Conservation (phyloP, 2,329 filamentous ascomycete genomes). For the Blumeriella jaapii region DNA sequence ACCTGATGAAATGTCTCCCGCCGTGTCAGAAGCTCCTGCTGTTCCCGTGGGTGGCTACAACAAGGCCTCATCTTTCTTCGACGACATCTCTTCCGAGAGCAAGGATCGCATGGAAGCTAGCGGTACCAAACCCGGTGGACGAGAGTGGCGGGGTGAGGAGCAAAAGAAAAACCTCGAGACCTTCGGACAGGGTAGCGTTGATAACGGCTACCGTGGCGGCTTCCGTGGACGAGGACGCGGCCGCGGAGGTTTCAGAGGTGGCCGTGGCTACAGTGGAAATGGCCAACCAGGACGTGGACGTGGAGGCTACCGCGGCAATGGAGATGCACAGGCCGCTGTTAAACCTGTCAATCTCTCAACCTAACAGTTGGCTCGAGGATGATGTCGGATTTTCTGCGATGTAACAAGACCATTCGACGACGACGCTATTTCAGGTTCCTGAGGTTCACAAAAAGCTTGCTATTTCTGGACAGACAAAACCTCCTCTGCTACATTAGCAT, state of each 20-base stretch:
- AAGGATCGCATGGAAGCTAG: conserved; percentile 74
- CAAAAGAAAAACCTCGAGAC: conserved; percentile 95
- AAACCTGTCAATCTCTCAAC: conserved; percentile 16
- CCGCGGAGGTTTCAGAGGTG: conserved; percentile 29
- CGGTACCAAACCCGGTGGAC: conserved; percentile 57
- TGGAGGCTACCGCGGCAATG: conserved; percentile 22
- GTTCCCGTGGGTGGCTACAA: conserved; percentile 58
- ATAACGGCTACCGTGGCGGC: conserved; percentile 62
- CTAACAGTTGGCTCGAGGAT: conserved; percentile 8
- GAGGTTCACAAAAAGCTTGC: conserved; percentile 10
- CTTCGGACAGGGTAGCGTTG: conserved; percentile 92
- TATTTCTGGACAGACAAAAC: neutral
- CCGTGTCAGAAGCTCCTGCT: conserved; percentile 33
- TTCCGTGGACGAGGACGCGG: conserved; percentile 62
- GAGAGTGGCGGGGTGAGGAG: conserved; percentile 85
- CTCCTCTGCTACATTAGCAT: conserved; percentile 1
- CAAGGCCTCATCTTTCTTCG: conserved; percentile 85
- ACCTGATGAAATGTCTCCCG: conserved; percentile 28
- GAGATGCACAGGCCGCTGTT: conserved; percentile 18
- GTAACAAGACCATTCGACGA: conserved; percentile 22
- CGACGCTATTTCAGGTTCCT: conserved; percentile 14
- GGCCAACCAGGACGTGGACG: conserved; percentile 17
- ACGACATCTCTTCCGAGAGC: conserved; percentile 92
- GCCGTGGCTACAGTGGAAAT: conserved; percentile 12
- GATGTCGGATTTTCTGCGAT: conserved; percentile 15